A percentile compares a stretch with the other conserved stretches of the same genome.
phyloP scores from a whole-genome alignment of 2,329 filamentous ascomycete genomes.

The Penicillium sp. region DNA sequence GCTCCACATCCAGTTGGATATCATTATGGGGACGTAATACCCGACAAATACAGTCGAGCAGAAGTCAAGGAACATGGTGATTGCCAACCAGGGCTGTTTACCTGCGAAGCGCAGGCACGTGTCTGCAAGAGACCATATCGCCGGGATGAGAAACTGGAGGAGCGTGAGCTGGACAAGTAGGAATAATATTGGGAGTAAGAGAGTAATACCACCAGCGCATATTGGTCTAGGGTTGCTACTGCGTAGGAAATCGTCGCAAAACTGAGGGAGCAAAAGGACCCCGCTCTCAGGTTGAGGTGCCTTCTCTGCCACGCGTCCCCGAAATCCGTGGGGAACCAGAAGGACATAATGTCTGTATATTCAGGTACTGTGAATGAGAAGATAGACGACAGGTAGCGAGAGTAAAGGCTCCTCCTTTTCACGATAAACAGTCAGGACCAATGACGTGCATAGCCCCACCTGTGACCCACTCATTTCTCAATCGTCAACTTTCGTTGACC shows the following conservation, averaged over 20 bases:
- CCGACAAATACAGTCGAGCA: neutral
- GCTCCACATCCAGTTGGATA: neutral
- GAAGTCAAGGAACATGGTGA: slow-evolving; percentile 1
- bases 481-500: no score
- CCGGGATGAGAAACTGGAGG: neutral
- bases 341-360: neutral
- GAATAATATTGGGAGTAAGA: no score
- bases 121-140: slow-evolving; percentile 4
- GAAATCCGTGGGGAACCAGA: slow-evolving; percentile 5
- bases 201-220: neutral
- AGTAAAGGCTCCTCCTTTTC: no score
- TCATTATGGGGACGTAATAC: neutral
- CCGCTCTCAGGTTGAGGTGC: slow-evolving; percentile 1
- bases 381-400: no score
- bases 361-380: no score
- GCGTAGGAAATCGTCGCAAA: neutral
- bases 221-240: neutral
- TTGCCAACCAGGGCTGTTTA: neutral
- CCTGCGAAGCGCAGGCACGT: neutral
- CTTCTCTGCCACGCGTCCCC: slow-evolving; percentile 4
- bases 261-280: slow-evolving; percentile 1
- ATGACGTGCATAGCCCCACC: no score
- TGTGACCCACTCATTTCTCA: no score
- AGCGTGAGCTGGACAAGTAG: neutral
- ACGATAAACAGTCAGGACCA: no score